Conservation (phyloP, 2,329 filamentous ascomycete genomes). For the Sclerotinia spermophila region DNA sequence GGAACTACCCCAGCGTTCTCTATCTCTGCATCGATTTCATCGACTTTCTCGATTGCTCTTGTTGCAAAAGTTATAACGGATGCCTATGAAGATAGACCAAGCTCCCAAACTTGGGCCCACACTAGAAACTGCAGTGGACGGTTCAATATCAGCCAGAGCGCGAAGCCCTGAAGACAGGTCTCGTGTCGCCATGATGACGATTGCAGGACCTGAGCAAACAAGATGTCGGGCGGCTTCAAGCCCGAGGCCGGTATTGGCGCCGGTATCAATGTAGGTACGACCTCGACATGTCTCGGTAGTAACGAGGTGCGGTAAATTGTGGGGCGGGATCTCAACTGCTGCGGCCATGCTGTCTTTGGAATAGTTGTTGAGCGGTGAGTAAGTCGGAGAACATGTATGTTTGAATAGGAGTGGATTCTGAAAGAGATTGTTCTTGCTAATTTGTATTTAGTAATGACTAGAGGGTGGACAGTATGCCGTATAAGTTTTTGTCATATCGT, state of each 20-base stretch:
- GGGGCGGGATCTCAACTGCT: not conserved
- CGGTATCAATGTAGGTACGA: constrained; percentile 26
- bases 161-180: constrained; percentile 37
- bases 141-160: constrained; percentile 36
- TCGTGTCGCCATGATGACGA: constrained; percentile 43
- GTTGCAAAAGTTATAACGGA: constrained; percentile 24
- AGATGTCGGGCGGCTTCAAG: constrained; percentile 42
- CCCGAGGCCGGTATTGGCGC: constrained; percentile 44
- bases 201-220: constrained; percentile 37
- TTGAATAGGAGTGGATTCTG: not conserved
- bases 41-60: constrained; percentile 20
- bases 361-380: not conserved
- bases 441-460: not conserved
- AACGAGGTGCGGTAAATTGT: not conserved
- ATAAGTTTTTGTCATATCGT: not conserved
- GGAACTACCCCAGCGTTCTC: constrained; percentile 36
- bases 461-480: not conserved
- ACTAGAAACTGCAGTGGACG: constrained; percentile 14
- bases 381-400: not conserved
- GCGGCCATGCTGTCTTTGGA: not conserved
- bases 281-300: constrained; percentile 7
- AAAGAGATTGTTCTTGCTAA: not conserved
- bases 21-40: constrained; percentile 44
- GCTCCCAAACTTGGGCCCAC: constrained; percentile 25
- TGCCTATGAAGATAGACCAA: constrained; percentile 25